These are phyloP conservation scores for Penicillium atrosanguineum DNA, from an alignment of 495 filamentous ascomycete genomes.

Conservation along the genomic window DNA sequence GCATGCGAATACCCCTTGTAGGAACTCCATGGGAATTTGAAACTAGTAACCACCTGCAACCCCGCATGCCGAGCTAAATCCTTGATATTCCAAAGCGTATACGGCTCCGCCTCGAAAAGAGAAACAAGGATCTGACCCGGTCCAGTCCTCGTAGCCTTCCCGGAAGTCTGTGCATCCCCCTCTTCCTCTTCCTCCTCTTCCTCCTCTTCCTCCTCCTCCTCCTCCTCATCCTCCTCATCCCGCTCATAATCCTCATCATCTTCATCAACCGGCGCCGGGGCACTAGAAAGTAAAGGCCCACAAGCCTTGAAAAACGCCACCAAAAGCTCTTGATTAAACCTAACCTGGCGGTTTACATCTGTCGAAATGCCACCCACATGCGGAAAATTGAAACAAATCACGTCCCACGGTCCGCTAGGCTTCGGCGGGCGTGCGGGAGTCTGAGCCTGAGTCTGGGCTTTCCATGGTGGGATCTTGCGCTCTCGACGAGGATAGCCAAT, in stretches of 20 bases:
- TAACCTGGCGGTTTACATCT: constrained; percentile 91
- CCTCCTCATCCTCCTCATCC: constrained; percentile 22
- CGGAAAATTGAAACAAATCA: constrained; percentile 92
- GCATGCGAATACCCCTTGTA: constrained; percentile 90
- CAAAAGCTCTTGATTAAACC: constrained; percentile 86
- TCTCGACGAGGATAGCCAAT: constrained; percentile 30
- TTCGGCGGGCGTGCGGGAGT: background rate
- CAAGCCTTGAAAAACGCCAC: constrained; percentile 75
- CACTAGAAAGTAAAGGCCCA: constrained; percentile 44
- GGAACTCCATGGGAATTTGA: constrained; percentile 65
- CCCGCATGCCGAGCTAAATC: constrained; percentile 80
- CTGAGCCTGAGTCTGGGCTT: constrained; percentile 10
- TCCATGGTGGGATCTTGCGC: constrained; percentile 33
- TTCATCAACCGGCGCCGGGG: constrained; percentile 28
- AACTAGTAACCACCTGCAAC: constrained; percentile 72
- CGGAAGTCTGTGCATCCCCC: constrained; percentile 16
- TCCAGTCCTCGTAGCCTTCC: constrained; percentile 24
- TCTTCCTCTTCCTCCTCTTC: constrained; percentile 11
- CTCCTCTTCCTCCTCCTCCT: constrained; percentile 19
- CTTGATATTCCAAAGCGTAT: constrained; percentile 90
- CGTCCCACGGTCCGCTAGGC: constrained; percentile 57
- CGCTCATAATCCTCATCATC: constrained; percentile 29
- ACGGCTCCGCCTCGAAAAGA: constrained; percentile 88
- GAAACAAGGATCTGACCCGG: constrained; percentile 76
- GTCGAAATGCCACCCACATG: constrained; percentile 89